Base-by-base conservation (phyloP, 306 rosid genomes). In the Rosa multiflora region DNA sequence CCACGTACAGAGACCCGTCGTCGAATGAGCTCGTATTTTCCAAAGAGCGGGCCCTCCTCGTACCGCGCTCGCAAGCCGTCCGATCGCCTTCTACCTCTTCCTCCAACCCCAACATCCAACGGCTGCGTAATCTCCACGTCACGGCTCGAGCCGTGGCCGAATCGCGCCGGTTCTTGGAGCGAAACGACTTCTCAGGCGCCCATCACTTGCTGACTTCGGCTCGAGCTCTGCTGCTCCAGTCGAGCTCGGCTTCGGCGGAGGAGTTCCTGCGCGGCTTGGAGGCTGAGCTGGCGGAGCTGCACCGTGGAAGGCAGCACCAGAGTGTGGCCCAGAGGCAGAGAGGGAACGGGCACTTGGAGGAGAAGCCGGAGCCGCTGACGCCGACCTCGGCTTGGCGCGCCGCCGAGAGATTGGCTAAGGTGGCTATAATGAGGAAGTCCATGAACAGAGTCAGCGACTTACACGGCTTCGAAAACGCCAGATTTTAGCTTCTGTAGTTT, bases 381-480 rank as follows among this genome's bases (percentile, higher is more conserved):
- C 98, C 97, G 11, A 96, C 97, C 0, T 93, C 97, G 78, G 98
- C 99, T 87, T 96, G 99, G 99, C 76, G 98, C 78, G 94, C 99
- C 23, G 99, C 99, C 0, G 98, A 93, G 86, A 90, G 94, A 63
- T 62, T 96, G 72, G 99, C 99, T 46, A 93, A 96, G 67, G 96
- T 96, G 48, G 99, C 99, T 20, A 96, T 90, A 6, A 90, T 93
- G 96, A 96, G 96, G 37, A 96, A 96, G 91, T 93, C 98, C 0
- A 86, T 92, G 99, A 96, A 96, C 82, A 89, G 98, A 89, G 99
- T 96, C 73, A 96, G 99, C 76, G 99, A 96, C 44, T 81, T 96
- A 75, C 99, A 96, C 88, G 99, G 99, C 44, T 96, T 96, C 53
- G 99, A 96, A 79, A 92, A 93, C 67, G 99, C 99, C 74, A 91